Percentiles rank a stretch among this genome's conserved stretches.
Conservation (phyloP, 2,329 filamentous ascomycete species). For the Cryphonectria japonica region DNA sequence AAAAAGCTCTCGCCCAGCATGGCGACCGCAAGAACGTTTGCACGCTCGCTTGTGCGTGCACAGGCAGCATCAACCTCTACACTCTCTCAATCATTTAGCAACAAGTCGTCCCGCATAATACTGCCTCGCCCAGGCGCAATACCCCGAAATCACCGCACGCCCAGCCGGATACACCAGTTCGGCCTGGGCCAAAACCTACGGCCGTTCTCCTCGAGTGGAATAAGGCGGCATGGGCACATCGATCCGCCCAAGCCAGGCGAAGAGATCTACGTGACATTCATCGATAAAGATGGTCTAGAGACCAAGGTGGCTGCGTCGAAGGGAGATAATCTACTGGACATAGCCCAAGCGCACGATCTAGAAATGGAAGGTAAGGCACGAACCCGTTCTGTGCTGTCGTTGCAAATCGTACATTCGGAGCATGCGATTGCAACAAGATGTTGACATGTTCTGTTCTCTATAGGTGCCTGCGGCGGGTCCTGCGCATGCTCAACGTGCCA, state of each 20-base stretch:
- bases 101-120: background rate
- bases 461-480: slow-evolving; percentile 84
- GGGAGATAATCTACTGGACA: slow-evolving; percentile 92
- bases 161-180: slow-evolving; percentile 2
- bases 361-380: slow-evolving; percentile 82
- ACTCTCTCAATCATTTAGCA: slow-evolving; percentile 13
- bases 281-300: slow-evolving; percentile 83
- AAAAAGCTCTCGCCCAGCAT: background rate
- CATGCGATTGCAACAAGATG: background rate
- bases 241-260: slow-evolving; percentile 85
- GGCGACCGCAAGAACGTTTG: slow-evolving; percentile 10
- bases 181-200: slow-evolving; percentile 18
- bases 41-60: slow-evolving; percentile 16
- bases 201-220: slow-evolving; percentile 63
- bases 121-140: slow-evolving; percentile 7
- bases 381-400: background rate
- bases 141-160: slow-evolving; percentile 8
- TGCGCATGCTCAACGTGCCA: slow-evolving; percentile 95
- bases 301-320: slow-evolving; percentile 79
- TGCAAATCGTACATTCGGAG: background rate
- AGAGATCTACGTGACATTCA: slow-evolving; percentile 91
- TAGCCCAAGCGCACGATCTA: slow-evolving; percentile 90
- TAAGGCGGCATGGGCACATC: slow-evolving; percentile 74
- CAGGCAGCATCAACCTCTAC: background rate
- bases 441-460: background rate